Base-by-base conservation (phyloP, 768 basidiomycete species). In the Candolleomyces eurysporus region DNA sequence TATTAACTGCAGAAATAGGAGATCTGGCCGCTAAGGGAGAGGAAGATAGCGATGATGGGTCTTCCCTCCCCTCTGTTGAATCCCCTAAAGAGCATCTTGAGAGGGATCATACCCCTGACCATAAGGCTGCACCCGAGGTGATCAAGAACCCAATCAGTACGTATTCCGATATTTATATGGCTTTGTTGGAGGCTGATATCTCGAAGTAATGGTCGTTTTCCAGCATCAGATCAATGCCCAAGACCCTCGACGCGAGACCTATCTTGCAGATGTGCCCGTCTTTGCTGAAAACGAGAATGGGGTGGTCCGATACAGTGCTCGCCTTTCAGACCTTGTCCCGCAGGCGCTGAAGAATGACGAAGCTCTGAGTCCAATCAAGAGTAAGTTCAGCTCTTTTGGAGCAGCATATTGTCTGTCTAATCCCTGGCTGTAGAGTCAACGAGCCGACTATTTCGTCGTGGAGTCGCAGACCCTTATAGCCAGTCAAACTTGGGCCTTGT, bases 361-460 rank as follows among this genome's bases (percentile, higher is more conserved):
- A 19, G 40, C 19, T 22, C 10, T 57, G 40, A 57, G 55, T 26
- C 36, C 55, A 21, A 57, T 57, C 26, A 57, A 57, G 40, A 57
- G 55, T 57, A 26, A 40, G 55, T 57, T 26, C 26, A 26, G 26
- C 26, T 26, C 26, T 26, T 26, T 26, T 26, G 26, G 26, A 26
- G 2, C 26, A 26, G 26, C 26, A 26, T 26, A 26, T 26, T 26
- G 26, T 14, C 17, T n/a, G 32, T n/a, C 14, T 39, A 30, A 31
- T 54, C 3, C 3, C 32, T 54, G 32, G 8, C 8, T 57, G 40
- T 21, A 57, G 55, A 57, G 16, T 22, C 16, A 22, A 22, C 9
- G 4, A 45, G 39, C 14, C 13, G 55, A 2, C 32, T 57, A 9
- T 57, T 13, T 26, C 36, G 55, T 17, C 55, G 13, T 14, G 55